Evolutionary conservation across 2,329 filamentous ascomycete genomes (phyloP).

Genomic region (Sporothrix protearum): DNA sequence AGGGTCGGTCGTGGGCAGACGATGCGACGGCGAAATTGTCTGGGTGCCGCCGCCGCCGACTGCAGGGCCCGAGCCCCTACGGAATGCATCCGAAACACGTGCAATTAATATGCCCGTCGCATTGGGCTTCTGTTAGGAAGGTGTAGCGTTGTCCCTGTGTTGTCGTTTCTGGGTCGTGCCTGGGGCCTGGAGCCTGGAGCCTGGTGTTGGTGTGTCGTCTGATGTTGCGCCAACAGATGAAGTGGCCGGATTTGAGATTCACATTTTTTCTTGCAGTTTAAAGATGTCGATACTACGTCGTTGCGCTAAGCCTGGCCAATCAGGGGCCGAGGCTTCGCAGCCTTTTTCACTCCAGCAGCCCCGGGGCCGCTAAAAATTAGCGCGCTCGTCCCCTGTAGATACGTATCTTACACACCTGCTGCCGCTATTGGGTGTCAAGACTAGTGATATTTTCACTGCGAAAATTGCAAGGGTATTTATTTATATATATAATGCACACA

Average conservation of each 20-base stretch:
- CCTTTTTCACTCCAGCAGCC: background rate
- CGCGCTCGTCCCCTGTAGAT: background rate
- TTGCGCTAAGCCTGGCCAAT: constrained; percentile 2
- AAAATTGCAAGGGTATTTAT: background rate
- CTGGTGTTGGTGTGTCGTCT: background rate
- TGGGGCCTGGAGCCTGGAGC: background rate
- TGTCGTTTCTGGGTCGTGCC: background rate
- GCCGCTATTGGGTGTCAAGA: no score
- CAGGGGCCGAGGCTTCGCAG: background rate
- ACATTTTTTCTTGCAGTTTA: background rate
- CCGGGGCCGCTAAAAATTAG: background rate
- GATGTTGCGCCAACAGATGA: background rate
- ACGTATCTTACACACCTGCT: no score
- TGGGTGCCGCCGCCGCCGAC: constrained; percentile 23
- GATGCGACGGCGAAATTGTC: constrained; percentile 13
- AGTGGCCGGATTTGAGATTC: constrained; percentile 4
- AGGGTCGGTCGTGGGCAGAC: background rate
- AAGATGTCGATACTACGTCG: background rate
- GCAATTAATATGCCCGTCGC: constrained; percentile 11
- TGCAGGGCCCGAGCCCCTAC: constrained; percentile 31
- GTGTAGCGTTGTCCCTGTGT: background rate
- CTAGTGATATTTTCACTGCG: no score
- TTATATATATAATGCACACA: no score
- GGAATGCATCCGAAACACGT: constrained; percentile 31
- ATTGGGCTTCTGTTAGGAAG: background rate